These are phyloP conservation scores for Phytophthora europaea DNA, from an alignment of 352 stramenopile genomes.

Conservation along the genomic window DNA sequence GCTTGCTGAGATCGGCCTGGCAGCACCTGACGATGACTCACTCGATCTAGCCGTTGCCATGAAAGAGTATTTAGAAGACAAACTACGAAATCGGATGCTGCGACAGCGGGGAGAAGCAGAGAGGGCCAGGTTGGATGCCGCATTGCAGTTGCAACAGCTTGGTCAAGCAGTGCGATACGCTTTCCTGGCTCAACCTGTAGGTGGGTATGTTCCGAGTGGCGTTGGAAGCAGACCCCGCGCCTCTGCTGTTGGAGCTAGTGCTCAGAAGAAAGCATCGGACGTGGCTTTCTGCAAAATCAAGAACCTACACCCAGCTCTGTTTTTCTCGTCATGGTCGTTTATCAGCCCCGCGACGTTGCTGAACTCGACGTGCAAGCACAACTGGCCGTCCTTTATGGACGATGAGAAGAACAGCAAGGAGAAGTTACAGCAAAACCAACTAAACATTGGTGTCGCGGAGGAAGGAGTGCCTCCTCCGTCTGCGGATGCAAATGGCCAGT, in stretches of 20 bases:
- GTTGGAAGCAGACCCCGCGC: conserved; percentile 2
- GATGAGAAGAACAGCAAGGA: conserved; percentile 48
- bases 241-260: conserved; percentile 4
- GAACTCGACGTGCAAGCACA: conserved; percentile 81
- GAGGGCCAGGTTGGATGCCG: conserved; percentile 34
- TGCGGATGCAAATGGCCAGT: background rate
- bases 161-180: conserved; percentile 18
- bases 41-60: conserved; percentile 63
- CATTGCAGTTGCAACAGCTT: conserved; percentile 38
- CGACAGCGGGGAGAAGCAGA: conserved; percentile 33
- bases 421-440: conserved; percentile 21
- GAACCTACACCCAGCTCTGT: conserved; percentile 82
- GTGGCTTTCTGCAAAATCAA: conserved; percentile 52
- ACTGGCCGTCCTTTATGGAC: conserved; percentile 84
- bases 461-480: background rate
- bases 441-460: background rate
- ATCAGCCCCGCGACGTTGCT: conserved; percentile 72
- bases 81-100: conserved; percentile 47
- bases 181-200: conserved; percentile 3
- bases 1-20: conserved; percentile 35
- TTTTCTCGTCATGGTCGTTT: conserved; percentile 89
- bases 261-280: conserved; percentile 27
- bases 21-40: conserved; percentile 46
- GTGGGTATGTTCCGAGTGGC: conserved; percentile 3
- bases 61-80: conserved; percentile 65